Conservation (phyloP, 345 rosid species). For the Cardamine resedifolia region DNA sequence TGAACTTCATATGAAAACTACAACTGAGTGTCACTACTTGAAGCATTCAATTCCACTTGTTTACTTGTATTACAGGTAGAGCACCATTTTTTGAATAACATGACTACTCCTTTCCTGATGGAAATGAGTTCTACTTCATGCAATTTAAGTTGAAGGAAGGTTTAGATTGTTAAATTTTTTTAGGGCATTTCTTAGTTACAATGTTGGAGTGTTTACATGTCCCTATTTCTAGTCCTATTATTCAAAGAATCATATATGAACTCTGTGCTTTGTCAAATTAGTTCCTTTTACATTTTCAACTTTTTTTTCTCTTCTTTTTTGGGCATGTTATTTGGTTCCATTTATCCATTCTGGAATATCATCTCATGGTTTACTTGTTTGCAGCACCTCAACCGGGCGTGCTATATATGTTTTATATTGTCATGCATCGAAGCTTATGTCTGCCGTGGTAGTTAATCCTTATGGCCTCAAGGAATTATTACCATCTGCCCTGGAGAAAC, state of each 20-base stretch:
- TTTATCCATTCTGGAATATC: background rate
- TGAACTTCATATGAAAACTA: conserved; percentile 89
- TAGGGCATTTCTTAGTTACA: conserved; percentile 8
- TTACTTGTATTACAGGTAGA: conserved; percentile 87
- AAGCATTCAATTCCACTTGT: conserved; percentile 73
- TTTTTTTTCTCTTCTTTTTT: background rate
- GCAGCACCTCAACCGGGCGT: conserved; percentile 75
- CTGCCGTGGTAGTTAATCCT: conserved; percentile 74
- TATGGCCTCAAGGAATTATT: conserved; percentile 63
- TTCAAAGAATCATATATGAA: background rate
- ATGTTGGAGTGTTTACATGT: conserved; percentile 11
- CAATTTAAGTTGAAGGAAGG: conserved; percentile 13
- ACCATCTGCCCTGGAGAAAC: conserved; percentile 69
- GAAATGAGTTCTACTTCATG: background rate
- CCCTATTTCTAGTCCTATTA: background rate
- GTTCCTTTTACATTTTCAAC: background rate
- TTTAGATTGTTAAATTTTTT: background rate
- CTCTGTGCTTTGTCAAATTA: conserved; percentile 6
- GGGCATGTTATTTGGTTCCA: background rate
- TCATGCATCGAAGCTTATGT: conserved; percentile 50
- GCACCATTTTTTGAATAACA: background rate
- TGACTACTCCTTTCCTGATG: conserved; percentile 9
- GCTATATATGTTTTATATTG: conserved; percentile 69
- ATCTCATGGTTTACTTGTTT: conserved; percentile 27
- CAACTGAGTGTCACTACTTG: conserved; percentile 84